A percentile compares a stretch with the other conserved stretches of the same genome.
phyloP scores from a whole-genome alignment of 2,329 filamentous ascomycete genomes.

The Aspergillus sergii region DNA sequence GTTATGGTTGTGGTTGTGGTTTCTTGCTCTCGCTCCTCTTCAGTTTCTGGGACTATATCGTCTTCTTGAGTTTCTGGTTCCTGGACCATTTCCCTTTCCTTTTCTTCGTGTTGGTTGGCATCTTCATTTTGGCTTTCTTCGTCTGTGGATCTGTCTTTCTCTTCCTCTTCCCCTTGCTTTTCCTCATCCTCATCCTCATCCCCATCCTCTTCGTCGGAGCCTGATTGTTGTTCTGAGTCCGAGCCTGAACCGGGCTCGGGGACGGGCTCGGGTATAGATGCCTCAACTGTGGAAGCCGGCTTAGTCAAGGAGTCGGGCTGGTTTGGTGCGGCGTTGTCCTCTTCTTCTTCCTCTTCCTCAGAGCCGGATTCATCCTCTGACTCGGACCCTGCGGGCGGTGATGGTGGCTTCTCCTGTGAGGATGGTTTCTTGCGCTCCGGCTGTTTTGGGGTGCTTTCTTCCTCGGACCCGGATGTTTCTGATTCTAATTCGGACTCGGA shows the following conservation, averaged over 20 bases:
- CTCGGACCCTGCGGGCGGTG: slow-evolving; percentile 14
- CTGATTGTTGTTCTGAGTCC: neutral
- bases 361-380: neutral
- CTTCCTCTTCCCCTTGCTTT: neutral
- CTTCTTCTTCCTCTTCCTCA: neutral
- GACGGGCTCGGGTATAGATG: neutral
- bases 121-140: neutral
- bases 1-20: neutral
- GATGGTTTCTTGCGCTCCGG: slow-evolving; percentile 3
- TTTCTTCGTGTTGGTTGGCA: neutral
- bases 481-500: slow-evolving; percentile 16
- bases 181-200: neutral
- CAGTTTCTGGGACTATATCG: neutral
- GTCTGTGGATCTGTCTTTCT: neutral
- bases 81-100: neutral
- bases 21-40: no score
- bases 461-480: neutral
- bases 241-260: neutral
- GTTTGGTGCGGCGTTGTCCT: neutral
- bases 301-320: neutral
- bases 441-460: neutral
- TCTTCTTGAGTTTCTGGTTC: neutral
- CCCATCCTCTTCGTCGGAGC: neutral
- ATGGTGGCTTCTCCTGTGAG: slow-evolving; percentile 3
- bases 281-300: neutral